These are phyloP conservation scores for Coemansia sp. DNA, from an alignment of 192 early-diverging fungal genomes.

Conservation along the genomic window DNA sequence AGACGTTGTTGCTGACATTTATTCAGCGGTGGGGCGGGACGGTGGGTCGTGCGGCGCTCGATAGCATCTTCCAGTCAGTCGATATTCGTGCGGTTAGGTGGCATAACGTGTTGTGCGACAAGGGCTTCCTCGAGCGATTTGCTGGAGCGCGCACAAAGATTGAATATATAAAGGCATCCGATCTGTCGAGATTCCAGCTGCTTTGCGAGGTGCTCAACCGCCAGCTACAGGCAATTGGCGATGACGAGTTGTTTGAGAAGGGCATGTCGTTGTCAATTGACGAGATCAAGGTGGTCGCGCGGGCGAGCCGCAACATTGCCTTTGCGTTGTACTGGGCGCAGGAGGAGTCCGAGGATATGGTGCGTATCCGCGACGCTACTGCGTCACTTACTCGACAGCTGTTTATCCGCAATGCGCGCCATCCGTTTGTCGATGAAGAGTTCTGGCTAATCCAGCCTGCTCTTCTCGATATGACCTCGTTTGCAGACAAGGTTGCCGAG, in stretches of 20 bases:
- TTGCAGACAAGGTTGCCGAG: constrained; percentile 50
- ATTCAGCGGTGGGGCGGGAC: constrained; percentile 50
- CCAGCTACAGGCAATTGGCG: constrained; percentile 76
- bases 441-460: constrained; percentile 51
- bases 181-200: constrained; percentile 58
- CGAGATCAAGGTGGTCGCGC: constrained; percentile 31
- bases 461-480: constrained; percentile 49
- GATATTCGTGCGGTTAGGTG: constrained; percentile 48
- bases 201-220: constrained; percentile 75
- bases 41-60: constrained; percentile 38
- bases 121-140: constrained; percentile 32
- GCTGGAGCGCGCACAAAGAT: constrained; percentile 26
- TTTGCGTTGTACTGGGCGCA: constrained; percentile 75
- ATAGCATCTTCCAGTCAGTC: constrained; percentile 46
- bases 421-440: constrained; percentile 42
- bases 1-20: constrained; percentile 41
- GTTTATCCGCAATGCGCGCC: constrained; percentile 48
- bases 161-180: constrained; percentile 25
- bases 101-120: constrained; percentile 28
- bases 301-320: constrained; percentile 63
- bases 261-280: constrained; percentile 33
- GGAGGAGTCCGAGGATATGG: constrained; percentile 43
- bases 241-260: constrained; percentile 83
- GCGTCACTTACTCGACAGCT: constrained; percentile 75
- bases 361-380: constrained; percentile 62